Base-by-base conservation (phyloP, 2,329 filamentous ascomycete species). In the Fusarium redolens region DNA sequence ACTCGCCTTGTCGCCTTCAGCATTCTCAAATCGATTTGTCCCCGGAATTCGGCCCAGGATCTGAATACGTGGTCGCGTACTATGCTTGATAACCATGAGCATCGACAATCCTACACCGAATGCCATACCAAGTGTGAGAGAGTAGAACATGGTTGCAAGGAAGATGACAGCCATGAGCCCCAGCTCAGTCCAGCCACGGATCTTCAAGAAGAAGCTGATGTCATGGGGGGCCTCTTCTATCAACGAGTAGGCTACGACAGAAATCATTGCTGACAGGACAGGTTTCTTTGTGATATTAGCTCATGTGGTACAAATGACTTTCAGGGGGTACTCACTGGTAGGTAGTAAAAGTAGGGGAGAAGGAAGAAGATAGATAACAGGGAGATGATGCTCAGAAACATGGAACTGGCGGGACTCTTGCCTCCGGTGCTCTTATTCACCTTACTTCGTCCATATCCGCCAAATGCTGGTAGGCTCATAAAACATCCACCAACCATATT, bases 161-260 rank as follows among this genome's bases (percentile, higher is more conserved):
- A 98, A 96, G 79, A 99, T 98, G 68, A 96, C 88, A 25, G 90
- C 83, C 95, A 99, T 98, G 41, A 98, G 89, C 3, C 88, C 86
- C 3, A 99, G 87, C 78, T 98, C 96, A 2, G 90, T 92, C 90
- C 93, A 97, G 63, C 95, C 96, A 35, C 91, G 89, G 68, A 99
- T 96, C 57, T 88, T 90, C 65, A 93, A 83, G 85, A 98, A 99
- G 86, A 98, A 99, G 54, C 88, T 86, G 69, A 99, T 90, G 81
- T 99, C 96, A 77, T 96, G 92, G 0, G 96, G 96, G 17, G 94
- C 94, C 85, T 99, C 96, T 84, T 99, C 96, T 68, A 98, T 93
- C 11, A 99, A 88, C 25, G 95, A 96, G 85, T 92, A 97, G 25
- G 96, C 96, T 31, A 99, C 96, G 5, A 98, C 96, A 18, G 93